Conservation (phyloP, 768 basidiomycete species). For the Mycena haematopus region DNA sequence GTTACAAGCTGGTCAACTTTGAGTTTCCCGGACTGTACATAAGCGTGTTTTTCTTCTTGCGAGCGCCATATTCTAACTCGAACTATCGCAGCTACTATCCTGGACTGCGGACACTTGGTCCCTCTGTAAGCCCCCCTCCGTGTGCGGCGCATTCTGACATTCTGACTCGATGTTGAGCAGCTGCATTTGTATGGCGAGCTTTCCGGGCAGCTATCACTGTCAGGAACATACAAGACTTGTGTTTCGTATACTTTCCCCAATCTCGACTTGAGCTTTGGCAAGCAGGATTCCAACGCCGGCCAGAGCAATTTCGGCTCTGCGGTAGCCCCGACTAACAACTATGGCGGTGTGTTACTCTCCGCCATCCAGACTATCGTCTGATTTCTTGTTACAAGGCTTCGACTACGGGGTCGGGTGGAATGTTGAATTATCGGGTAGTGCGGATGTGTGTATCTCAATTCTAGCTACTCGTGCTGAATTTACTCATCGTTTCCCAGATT, state of each 20-base stretch:
- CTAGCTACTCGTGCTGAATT: neutral
- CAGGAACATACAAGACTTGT: neutral
- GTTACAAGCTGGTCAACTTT: constrained; percentile 21
- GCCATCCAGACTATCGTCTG: too few species aligned
- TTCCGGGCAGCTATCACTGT: neutral
- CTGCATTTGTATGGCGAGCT: constrained; percentile 20
- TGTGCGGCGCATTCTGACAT: constrained; percentile 19
- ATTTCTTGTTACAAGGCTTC: too few species aligned
- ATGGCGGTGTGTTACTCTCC: neutral
- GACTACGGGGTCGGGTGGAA: neutral
- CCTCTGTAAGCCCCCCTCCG: constrained; percentile 3
- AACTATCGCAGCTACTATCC: constrained; percentile 10
- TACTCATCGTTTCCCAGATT: neutral
- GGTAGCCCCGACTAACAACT: constrained; percentile 5
- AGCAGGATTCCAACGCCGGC: constrained; percentile 5
- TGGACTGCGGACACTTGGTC: constrained; percentile 33
- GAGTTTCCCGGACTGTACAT: constrained; percentile 32
- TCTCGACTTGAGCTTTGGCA: constrained; percentile 22
- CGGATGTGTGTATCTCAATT: neutral
- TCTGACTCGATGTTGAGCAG: too few species aligned
- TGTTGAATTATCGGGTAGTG: neutral
- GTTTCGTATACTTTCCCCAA: constrained; percentile 4
- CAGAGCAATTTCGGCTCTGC: neutral
- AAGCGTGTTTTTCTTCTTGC: neutral
- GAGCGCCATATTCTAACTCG: neutral